These are phyloP conservation scores for Sisymbrium altissimum DNA, from an alignment of 345 rosid species.

Conservation along the genomic window DNA sequence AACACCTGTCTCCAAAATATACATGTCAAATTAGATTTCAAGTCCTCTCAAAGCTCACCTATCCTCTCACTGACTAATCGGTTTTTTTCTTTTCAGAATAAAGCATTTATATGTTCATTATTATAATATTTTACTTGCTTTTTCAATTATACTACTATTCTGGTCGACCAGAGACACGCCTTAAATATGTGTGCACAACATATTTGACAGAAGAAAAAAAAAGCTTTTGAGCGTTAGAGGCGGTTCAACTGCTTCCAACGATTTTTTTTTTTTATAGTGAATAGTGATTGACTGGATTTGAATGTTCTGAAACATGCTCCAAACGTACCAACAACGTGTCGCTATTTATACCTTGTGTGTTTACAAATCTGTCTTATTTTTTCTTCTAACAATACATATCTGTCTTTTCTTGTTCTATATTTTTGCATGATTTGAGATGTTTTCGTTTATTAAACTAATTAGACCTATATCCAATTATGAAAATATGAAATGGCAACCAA, in stretches of 20 bases:
- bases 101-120: background rate
- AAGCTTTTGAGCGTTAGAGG: background rate
- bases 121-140: background rate
- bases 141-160: background rate
- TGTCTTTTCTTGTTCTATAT: background rate
- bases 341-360: conserved; percentile 10
- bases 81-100: background rate
- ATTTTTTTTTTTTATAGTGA: background rate
- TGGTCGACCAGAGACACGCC: background rate
- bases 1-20: conserved; percentile 7
- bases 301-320: conserved; percentile 7
- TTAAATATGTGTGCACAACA: background rate
- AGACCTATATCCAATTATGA: background rate
- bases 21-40: conserved; percentile 20
- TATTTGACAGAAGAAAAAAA: background rate
- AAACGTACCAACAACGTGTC: conserved; percentile 24
- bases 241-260: conserved; percentile 8
- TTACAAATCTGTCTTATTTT: too few relatives aligned
- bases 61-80: background rate
- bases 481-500: background rate
- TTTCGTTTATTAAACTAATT: background rate
- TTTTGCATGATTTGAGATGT: background rate
- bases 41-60: conserved; percentile 20
- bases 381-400: too few relatives aligned
- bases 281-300: background rate